Evolutionary conservation across 345 rosid genomes (phyloP).

Genomic region (Euphorbia lathyris): DNA sequence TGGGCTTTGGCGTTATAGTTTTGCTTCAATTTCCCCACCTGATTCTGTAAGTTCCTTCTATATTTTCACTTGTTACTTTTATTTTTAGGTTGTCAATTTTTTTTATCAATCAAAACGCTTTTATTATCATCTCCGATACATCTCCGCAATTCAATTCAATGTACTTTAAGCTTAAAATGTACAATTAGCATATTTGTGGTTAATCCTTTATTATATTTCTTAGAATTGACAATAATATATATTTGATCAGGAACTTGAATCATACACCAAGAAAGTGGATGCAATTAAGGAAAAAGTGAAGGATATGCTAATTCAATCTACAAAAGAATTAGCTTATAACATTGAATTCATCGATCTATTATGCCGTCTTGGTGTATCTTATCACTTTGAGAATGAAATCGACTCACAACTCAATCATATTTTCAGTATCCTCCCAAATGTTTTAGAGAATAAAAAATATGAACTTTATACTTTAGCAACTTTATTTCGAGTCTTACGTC

Average conservation of each 20-base stretch:
- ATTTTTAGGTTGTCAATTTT: too few species aligned
- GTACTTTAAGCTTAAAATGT: too few species aligned
- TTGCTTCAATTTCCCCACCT: too few species aligned
- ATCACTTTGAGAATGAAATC: slow-evolving; percentile 4
- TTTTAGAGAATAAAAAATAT: neutral
- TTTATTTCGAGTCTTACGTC: neutral
- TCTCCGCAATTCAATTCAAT: too few species aligned
- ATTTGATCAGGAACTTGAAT: neutral
- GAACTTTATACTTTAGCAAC: neutral
- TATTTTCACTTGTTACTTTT: too few species aligned
- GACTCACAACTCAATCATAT: neutral
- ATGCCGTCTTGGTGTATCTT: slow-evolving; percentile 8
- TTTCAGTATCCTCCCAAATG: neutral
- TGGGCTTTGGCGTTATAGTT: too few species aligned
- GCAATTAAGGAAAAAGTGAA: neutral
- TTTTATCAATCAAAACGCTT: too few species aligned
- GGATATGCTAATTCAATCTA: slow-evolving; percentile 6
- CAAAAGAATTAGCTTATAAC: neutral
- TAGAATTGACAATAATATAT: too few species aligned
- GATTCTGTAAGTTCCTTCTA: too few species aligned
- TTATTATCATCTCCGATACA: too few species aligned
- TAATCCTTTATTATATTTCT: too few species aligned
- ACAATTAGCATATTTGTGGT: too few species aligned
- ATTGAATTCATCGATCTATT: slow-evolving; percentile 5
- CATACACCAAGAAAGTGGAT: neutral